Evolutionary conservation across 768 basidiomycete genomes (phyloP), one percentile per base, ranked within the genome.

Genomic region (Udeniomyces megalosporus): DNA sequence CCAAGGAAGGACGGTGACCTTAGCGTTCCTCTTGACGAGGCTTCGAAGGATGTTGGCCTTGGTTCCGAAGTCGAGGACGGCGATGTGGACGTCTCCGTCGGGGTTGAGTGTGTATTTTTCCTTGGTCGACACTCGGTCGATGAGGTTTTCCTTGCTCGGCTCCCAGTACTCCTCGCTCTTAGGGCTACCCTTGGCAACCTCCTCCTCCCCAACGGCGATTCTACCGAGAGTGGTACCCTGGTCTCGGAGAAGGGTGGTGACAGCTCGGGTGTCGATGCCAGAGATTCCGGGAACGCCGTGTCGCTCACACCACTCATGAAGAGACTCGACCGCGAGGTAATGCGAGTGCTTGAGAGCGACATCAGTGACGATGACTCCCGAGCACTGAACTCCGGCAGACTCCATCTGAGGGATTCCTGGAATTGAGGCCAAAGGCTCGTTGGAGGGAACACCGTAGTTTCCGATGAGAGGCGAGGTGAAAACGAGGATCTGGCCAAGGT

Each of bases 391-490:
- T 64, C 81, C 80, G 65, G 83, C 76, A 0, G 89, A 92, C 73
- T 99, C 95, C 68, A 97, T 83, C 55, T 86, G 76, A 2, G 73
- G 72, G 71, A 95, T 80, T 44, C 79, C 75, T 5, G 86, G 83
- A 1, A 85, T 78, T 17, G 76, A 77, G 17, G 67, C n/a, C 32
- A 69, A 66, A n/a, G 72, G 67, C 45, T 66, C 58, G 74, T 99
- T 97, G 35, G 71, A 69, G 6, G 95, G 95, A 10, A 99, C 90
- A 58, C 95, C 95, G 70, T 99, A 99, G 74, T 99, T 99, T 45
- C 95, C 95, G 67, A 99, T 95, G 75, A 99, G 82, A 11, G 95
- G 95, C 0, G 92, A 86, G 48, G 95, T 99, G 77, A 99, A 99
- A 61, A 99, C 95, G 66, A 99, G 81, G 71, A 99, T 93, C 75